A percentile compares a stretch with the other conserved stretches of the same genome.
Evolutionary conservation across 2,329 filamentous ascomycete genomes (phyloP).

Genomic region (Corinectria fuckeliana): DNA sequence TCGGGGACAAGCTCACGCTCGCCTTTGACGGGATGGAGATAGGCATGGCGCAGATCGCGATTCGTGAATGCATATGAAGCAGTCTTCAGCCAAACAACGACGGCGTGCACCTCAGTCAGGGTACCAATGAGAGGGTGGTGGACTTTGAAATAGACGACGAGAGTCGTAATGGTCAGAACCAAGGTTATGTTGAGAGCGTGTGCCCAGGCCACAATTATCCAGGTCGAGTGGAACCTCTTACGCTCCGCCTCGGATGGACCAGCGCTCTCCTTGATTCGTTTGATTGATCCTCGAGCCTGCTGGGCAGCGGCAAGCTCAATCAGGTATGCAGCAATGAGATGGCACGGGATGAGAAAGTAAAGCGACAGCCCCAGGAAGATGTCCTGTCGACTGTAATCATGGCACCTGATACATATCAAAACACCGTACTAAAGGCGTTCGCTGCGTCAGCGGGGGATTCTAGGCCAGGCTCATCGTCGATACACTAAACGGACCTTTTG

Average conservation of each 20-base stretch:
- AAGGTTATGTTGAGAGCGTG: constrained; percentile 85
- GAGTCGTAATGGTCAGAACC: constrained; percentile 80
- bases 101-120: constrained; percentile 85
- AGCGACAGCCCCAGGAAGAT: constrained; percentile 76
- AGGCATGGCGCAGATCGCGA: constrained; percentile 89
- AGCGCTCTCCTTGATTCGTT: constrained; percentile 52
- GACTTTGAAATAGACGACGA: constrained; percentile 88
- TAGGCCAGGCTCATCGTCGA: background rate
- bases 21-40: constrained; percentile 75
- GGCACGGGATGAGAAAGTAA: constrained; percentile 87
- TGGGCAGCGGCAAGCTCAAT: constrained; percentile 85
- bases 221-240: constrained; percentile 74
- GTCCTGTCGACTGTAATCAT: constrained; percentile 84
- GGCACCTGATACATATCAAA: constrained; percentile 87
- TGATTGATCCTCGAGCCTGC: constrained; percentile 74
- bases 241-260: constrained; percentile 63
- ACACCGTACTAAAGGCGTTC: constrained; percentile 80
- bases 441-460: constrained; percentile 13
- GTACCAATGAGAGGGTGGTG: constrained; percentile 94
- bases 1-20: constrained; percentile 77
- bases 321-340: constrained; percentile 87
- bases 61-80: constrained; percentile 97
- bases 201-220: constrained; percentile 79
- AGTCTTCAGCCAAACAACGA: constrained; percentile 96
- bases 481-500: constrained; percentile 70